These are phyloP conservation scores for Rhodotorula sp. DNA, from an alignment of 1,284 basidiomycete genomes.

Conservation along the genomic window DNA sequence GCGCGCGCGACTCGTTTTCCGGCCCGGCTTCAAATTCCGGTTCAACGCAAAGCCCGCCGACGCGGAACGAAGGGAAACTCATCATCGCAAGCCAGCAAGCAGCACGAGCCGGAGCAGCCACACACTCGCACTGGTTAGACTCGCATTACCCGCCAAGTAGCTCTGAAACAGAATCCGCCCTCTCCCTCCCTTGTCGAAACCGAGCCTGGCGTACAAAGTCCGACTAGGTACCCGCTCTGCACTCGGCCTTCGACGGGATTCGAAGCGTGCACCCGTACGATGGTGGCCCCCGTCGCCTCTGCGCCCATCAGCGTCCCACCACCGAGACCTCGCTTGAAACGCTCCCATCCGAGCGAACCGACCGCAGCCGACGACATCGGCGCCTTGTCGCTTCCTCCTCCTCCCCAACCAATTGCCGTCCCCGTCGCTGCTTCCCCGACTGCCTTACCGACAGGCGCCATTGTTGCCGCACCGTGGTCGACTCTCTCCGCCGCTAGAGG, in stretches of 20 bases:
- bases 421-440: not conserved
- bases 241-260: not conserved
- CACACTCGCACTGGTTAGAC: too few relatives aligned
- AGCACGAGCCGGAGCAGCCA: too few relatives aligned
- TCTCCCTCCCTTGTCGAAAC: too few relatives aligned
- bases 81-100: too few relatives aligned
- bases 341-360: slow-evolving; percentile 9
- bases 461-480: not conserved
- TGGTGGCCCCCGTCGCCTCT: not conserved
- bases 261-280: too few relatives aligned
- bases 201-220: not conserved
- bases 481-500: too few relatives aligned
- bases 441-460: not conserved
- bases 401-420: not conserved
- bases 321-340: slow-evolving; percentile 16
- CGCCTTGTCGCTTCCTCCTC: not conserved
- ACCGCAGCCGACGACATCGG: not conserved
- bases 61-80: too few relatives aligned
- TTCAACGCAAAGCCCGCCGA: too few relatives aligned
- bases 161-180: too few relatives aligned
- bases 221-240: not conserved
- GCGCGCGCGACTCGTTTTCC: too few relatives aligned
- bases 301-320: not conserved
- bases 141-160: too few relatives aligned
- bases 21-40: too few relatives aligned